Evolutionary conservation across 2,329 filamentous ascomycete genomes (phyloP), one percentile per base, ranked within the genome.

Genomic region (Ascosphaera pollenicola): DNA sequence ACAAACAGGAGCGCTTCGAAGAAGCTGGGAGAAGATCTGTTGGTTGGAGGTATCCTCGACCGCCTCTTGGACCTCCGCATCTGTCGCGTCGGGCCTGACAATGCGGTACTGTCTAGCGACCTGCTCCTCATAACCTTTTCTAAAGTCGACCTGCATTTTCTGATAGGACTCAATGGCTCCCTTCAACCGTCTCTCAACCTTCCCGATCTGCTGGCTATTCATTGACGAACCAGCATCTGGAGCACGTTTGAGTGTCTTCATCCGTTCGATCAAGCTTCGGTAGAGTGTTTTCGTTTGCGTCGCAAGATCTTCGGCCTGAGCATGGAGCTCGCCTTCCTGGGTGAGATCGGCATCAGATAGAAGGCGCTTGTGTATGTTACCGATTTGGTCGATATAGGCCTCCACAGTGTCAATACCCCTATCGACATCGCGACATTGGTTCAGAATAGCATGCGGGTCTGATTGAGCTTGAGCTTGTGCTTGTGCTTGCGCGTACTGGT

Each of bases 91-190:
- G 17, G 84, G 81, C 46, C 75, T 71, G 40, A 89, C 85, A 54
- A 95, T 94, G 42, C 79, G 72, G 60, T 91, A 93, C 56, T 94
- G 84, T 40, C 89, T 73, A 47, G 75, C 78, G 62, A 91, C 80
- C 58, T 91, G 82, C 38, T 83, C 78, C 54, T 81, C 70, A 24
- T 82, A 73, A 48, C 78, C 75, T 58, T 79, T 78, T 53, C 78
- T 73, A 67, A 85, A 93, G 17, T 75, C 69, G 1, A 72, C 72
- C 58, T 95, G 85, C 40, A 82, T 66, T 46, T 73, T 68, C 59
- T 89, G 82, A 64, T 85, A 94, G 44, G 73, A 64, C 48, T 80
- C 72, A 56, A 93, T 87, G 43, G 81, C 80, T 35, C 69, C 64
- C 63, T 87, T 85, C 48, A 94, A 67, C 41, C 77, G 71, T 39